phyloP scores from a whole-genome alignment of 1,284 basidiomycete genomes.

The Mycena citricolor region DNA sequence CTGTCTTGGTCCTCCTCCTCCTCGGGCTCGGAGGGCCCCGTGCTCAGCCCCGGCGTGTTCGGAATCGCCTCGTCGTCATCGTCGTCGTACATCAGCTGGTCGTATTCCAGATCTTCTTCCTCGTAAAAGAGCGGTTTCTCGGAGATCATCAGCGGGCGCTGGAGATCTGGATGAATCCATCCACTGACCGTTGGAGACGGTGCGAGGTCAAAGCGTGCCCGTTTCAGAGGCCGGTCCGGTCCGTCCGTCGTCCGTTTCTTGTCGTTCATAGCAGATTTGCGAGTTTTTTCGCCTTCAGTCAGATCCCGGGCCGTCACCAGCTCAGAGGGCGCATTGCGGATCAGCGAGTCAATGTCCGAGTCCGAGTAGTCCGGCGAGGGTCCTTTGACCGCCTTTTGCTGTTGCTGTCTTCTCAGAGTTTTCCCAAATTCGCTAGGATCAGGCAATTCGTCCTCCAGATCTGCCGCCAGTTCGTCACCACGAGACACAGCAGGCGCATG shows the following conservation, averaged over 20 bases:
- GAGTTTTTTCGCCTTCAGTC: neutral
- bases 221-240: constrained; percentile 9
- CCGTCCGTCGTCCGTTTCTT: constrained; percentile 2
- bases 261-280: neutral
- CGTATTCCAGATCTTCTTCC: neutral
- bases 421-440: constrained; percentile 39
- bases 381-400: constrained; percentile 9
- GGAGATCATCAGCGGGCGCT: too few species aligned
- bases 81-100: constrained; percentile 13
- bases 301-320: constrained; percentile 1
- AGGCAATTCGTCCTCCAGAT: constrained; percentile 49
- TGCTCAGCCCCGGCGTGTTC: too few species aligned
- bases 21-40: constrained; percentile 13
- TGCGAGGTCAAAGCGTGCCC: constrained; percentile 9
- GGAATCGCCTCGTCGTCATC: too few species aligned
- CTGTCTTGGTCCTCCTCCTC: constrained; percentile 9
- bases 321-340: constrained; percentile 27
- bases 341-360: constrained; percentile 31
- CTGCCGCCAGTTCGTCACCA: constrained; percentile 32
- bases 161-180: too few species aligned
- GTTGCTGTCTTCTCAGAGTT: constrained; percentile 4
- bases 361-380: constrained; percentile 39
- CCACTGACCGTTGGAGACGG: too few species aligned
- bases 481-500: constrained; percentile 21
- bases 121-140: too few species aligned